These are phyloP conservation scores for Kodamaea suecica DNA, from an alignment of 1,139 yeast genomes.

Conservation along the genomic window DNA sequence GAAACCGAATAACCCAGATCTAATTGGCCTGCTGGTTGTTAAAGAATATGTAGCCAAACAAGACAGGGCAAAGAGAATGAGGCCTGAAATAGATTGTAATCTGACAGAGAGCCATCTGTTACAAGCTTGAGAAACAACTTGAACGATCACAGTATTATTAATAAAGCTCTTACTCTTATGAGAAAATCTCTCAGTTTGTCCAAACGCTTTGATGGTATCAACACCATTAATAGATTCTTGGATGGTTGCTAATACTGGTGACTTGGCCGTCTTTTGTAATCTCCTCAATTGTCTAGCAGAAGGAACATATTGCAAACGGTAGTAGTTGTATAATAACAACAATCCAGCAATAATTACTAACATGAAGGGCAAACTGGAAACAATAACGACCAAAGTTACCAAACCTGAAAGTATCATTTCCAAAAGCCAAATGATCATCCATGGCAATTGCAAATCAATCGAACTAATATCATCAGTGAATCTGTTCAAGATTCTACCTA, in stretches of 20 bases:
- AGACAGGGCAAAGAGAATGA: conserved; percentile 22
- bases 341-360: conserved; percentile 18
- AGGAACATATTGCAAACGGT: conserved; percentile 23
- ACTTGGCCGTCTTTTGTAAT: conserved; percentile 21
- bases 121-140: conserved; percentile 15
- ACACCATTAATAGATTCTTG: conserved; percentile 31
- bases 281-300: conserved; percentile 28
- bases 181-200: conserved; percentile 22
- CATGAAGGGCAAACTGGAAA: conserved; percentile 26
- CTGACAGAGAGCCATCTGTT: conserved; percentile 31
- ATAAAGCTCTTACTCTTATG: conserved; percentile 16
- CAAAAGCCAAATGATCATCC: conserved; percentile 23
- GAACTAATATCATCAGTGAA: conserved; percentile 28
- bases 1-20: conserved; percentile 28
- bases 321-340: conserved; percentile 22
- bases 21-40: conserved; percentile 17
- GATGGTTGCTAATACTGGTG: conserved; percentile 27
- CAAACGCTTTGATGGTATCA: conserved; percentile 29
- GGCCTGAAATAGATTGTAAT: conserved; percentile 24
- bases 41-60: conserved; percentile 20
- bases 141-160: conserved; percentile 18
- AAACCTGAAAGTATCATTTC: conserved; percentile 14
- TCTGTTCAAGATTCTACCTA: conserved; percentile 30
- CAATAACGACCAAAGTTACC: conserved; percentile 21
- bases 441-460: conserved; percentile 25